Evolutionary conservation across 495 filamentous ascomycete genomes (phyloP).

Genomic region (Hypoxylon trugodes): DNA sequence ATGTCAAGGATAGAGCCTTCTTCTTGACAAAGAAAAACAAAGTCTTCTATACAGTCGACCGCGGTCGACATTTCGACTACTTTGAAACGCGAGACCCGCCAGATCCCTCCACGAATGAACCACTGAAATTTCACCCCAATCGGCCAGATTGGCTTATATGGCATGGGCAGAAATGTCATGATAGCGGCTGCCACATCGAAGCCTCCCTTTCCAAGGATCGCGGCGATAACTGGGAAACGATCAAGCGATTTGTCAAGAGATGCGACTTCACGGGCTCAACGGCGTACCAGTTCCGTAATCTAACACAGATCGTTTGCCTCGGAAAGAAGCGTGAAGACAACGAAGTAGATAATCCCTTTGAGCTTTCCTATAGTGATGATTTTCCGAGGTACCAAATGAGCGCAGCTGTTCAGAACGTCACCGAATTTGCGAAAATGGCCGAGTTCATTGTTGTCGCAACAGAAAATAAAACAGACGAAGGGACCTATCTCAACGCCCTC

Average conservation of each 20-base stretch:
- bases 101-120: conserved; percentile 40
- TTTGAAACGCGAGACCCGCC: conserved; percentile 68
- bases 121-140: conserved; percentile 79
- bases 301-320: conserved; percentile 83
- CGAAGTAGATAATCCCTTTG: conserved; percentile 65
- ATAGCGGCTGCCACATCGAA: conserved; percentile 73
- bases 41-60: conserved; percentile 80
- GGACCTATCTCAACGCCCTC: conserved; percentile 76
- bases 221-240: conserved; percentile 76
- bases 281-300: conserved; percentile 65
- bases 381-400: conserved; percentile 70
- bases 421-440: conserved; percentile 88
- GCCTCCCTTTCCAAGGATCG: conserved; percentile 77
- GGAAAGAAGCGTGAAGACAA: conserved; percentile 72
- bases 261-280: conserved; percentile 81
- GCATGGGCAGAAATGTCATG: conserved; percentile 71
- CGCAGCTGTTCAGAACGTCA: conserved; percentile 71
- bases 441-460: conserved; percentile 94
- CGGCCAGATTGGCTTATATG: conserved; percentile 89
- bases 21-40: conserved; percentile 75
- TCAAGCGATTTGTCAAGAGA: conserved; percentile 71
- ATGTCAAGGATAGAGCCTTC: conserved; percentile 83
- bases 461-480: conserved; percentile 67
- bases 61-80: conserved; percentile 69
- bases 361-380: conserved; percentile 76